These are phyloP conservation scores for Termitomyces sp. DNA, from an alignment of 768 basidiomycete species.

Conservation along the genomic window DNA sequence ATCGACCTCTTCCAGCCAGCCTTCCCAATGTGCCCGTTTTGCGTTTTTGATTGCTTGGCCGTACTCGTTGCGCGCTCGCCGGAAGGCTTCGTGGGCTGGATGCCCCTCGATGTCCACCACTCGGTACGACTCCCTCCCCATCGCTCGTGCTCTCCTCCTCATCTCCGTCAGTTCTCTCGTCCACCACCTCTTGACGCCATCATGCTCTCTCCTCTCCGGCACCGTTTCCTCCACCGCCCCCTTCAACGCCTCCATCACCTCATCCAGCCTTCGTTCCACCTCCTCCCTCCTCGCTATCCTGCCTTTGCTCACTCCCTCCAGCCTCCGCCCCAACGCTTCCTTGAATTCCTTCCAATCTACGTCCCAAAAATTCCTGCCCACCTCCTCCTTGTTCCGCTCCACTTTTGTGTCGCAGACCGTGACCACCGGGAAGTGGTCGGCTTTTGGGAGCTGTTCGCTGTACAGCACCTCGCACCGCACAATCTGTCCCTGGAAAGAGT, in stretches of 20 bases:
- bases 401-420: slow-evolving; percentile 21
- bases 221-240: slow-evolving; percentile 15
- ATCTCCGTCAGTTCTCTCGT: slow-evolving; percentile 20
- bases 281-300: not conserved
- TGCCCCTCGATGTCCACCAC: slow-evolving; percentile 14
- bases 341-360: slow-evolving; percentile 29
- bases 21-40: slow-evolving; percentile 23
- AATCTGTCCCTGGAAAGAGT: slow-evolving; percentile 5
- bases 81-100: slow-evolving; percentile 17
- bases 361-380: slow-evolving; percentile 21
- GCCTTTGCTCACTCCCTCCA: not conserved
- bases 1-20: slow-evolving; percentile 22
- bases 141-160: slow-evolving; percentile 12
- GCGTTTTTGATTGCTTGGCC: slow-evolving; percentile 11
- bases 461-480: slow-evolving; percentile 4
- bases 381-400: not conserved
- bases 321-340: slow-evolving; percentile 10
- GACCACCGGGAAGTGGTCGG: slow-evolving; percentile 41
- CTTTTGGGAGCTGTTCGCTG: slow-evolving; percentile 13
- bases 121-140: slow-evolving; percentile 6
- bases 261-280: not conserved
- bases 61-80: slow-evolving; percentile 13
- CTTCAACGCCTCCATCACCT: slow-evolving; percentile 15
- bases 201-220: slow-evolving; percentile 12
- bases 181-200: slow-evolving; percentile 31